Evolutionary conservation across 371 early-diverging fungal genomes (phyloP), one percentile per base, ranked within the genome.

Genomic region (Syncephalastrum monosporum): DNA sequence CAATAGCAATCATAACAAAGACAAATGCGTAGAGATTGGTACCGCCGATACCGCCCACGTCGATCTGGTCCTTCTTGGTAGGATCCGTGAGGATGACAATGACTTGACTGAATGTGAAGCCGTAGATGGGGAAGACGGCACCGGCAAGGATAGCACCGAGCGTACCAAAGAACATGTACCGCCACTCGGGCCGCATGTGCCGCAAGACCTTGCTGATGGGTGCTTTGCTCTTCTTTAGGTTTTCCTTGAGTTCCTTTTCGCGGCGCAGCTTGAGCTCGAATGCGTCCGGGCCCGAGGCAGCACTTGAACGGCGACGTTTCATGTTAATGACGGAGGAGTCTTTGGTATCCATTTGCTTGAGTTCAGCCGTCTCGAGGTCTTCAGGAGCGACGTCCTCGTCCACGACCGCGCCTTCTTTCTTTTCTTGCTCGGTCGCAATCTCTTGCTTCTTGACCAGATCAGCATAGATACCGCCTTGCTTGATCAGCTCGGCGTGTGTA

Each of bases 21-120:
- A 90, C 77, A 47, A 92, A 79, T 1, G 92, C 79, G 69, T 87
- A 95, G 42, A 91, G 82, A 47, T 85, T 82, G 52, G 87, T 79
- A 41, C 84, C 81, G 48, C 68, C 56, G 25, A 77, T 67, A 43
- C 73, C 73, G 4, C 73, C 75, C 46, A 65, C 64, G 57, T 64
- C 51, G 46, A 55, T 47, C n/a, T 25, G 7, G 25, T 47, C 47
- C 13, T 17, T 44, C 16, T 51, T 45, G 3, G 47, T 42, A 5
- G 56, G 55, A n/a, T 51, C 55, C 12, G 83, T 63, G 38, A 63
- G 38, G 6, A 60, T 42, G 12, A 48, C 53, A 16, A 77, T 62
- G 5, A 80, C 70, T 48, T 66, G 63, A 43, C 77, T 64, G 57
- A 83, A 80, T 17, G 76, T 69, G 19, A 69, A 64, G 19, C 79